Base-by-base conservation (phyloP, 495 filamentous ascomycete species). In the Darksidea phi region DNA sequence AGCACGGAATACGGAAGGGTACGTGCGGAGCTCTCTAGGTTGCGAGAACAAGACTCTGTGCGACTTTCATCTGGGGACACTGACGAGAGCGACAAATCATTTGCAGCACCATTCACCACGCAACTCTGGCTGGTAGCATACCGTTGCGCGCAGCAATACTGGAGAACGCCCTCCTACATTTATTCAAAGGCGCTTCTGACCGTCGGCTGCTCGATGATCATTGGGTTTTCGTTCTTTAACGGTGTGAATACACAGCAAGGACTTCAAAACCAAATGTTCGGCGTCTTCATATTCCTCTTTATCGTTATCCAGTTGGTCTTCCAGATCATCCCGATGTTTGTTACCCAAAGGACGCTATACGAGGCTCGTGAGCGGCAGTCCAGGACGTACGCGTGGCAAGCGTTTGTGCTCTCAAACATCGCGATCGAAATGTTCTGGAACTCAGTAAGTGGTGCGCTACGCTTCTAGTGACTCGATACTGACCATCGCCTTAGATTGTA, bases 261-360 rank as follows among this genome's bases (percentile, higher is more conserved):
- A 11, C 32, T 74, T 13, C 69, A 72, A 54, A 74, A 74, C 60
- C 87, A 91, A 68, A 87, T 94, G 78, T 94, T 95, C 69, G 78
- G 83, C 67, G 85, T 95, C 67, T 95, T 96, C 77, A 85, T 92
- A 78, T 73, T 96, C 4, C 75, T 91, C 45, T 86, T 83, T 21
- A 83, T 95, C 59, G 88, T 93, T 71, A 83, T 84, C 53, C 84
- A 87, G 63, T 75, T 93, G 23, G 82, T 86, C 12, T 84, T 90
- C 63, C 91, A 95, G 69, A 90, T 88, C 62, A 94, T 95, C 87
- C 90, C 90, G 0, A 80, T 88, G 66, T 91, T 95, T 69, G 82
- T 88, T 50, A 81, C 82, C 11, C 88, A 93, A 69, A 85, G 91
- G 48, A 76, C 83, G 0, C 76, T 96, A 0, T 97, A 92, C 72